These are phyloP conservation scores for Lipomyces yarrowii DNA, from an alignment of 1,139 yeast genomes.

Conservation along the genomic window DNA sequence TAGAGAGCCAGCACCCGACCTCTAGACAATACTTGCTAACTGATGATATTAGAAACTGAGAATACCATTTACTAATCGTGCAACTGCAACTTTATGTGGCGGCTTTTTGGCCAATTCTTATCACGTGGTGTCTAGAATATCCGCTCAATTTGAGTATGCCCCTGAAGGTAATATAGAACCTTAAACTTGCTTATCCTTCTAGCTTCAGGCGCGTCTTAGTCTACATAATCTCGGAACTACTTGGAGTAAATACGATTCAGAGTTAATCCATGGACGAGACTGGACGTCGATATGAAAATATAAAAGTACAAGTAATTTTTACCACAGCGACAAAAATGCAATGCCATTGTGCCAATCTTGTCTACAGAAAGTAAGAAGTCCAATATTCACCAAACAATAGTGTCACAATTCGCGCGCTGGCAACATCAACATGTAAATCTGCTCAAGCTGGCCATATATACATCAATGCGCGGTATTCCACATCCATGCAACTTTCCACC, in stretches of 20 bases:
- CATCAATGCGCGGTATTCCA: constrained; percentile 21
- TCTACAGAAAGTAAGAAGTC: background rate
- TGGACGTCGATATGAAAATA: background rate
- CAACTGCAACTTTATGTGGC: too few relatives aligned
- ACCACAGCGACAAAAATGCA: background rate
- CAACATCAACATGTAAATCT: background rate
- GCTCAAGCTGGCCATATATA: background rate
- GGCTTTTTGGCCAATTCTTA: too few relatives aligned
- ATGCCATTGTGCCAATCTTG: background rate
- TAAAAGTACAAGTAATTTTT: background rate
- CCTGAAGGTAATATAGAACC: too few relatives aligned
- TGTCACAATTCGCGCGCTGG: background rate
- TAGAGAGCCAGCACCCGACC: too few relatives aligned
- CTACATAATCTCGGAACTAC: background rate
- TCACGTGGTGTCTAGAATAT: too few relatives aligned
- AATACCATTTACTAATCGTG: too few relatives aligned
- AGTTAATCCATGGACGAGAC: too few relatives aligned
- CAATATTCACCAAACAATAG: background rate
- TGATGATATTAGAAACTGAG: too few relatives aligned
- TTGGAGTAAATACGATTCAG: background rate
- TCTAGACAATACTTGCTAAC: too few relatives aligned
- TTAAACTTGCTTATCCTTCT: too few relatives aligned
- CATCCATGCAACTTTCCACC: constrained; percentile 25
- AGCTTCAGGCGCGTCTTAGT: background rate
- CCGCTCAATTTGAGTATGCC: too few relatives aligned